A percentile compares a stretch with the other conserved stretches of the same genome.
phyloP scores from a whole-genome alignment of 805 yeast species.

The Myxozyma melibiosi region DNA sequence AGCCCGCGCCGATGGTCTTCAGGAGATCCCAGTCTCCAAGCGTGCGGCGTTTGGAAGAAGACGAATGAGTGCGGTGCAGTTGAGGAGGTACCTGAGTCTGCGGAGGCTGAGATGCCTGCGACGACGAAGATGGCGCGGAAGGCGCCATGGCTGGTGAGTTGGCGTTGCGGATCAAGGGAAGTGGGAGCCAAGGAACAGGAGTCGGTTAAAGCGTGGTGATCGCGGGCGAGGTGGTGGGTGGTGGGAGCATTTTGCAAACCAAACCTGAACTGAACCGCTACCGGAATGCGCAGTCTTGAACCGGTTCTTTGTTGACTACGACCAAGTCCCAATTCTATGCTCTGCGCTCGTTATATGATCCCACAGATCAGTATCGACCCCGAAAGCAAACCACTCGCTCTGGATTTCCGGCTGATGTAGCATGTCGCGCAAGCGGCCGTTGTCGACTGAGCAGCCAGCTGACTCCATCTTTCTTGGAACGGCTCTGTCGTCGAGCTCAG shows the following conservation, averaged over 20 bases:
- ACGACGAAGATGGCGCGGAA: slow-evolving; percentile 12
- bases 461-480: slow-evolving; percentile 23
- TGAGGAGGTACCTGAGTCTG: slow-evolving; percentile 3
- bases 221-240: background rate
- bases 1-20: slow-evolving; percentile 96
- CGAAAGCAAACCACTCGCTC: too few species aligned
- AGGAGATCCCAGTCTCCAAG: slow-evolving; percentile 97
- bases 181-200: background rate
- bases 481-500: slow-evolving; percentile 7
- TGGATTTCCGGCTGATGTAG: too few species aligned
- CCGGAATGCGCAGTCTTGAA: too few species aligned
- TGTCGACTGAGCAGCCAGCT: background rate
- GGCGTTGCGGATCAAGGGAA: background rate
- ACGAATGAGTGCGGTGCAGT: slow-evolving; percentile 17
- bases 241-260: background rate
- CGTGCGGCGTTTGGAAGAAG: slow-evolving; percentile 62
- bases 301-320: too few species aligned
- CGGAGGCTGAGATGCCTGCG: slow-evolving; percentile 20
- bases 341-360: too few species aligned
- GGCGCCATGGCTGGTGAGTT: slow-evolving; percentile 14
- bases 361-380: too few species aligned
- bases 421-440: slow-evolving; percentile 10
- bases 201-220: background rate
- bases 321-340: too few species aligned
- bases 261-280: background rate